These are phyloP conservation scores for Talaromyces sp. DNA, from an alignment of 2,329 filamentous ascomycete genomes.

Conservation along the genomic window DNA sequence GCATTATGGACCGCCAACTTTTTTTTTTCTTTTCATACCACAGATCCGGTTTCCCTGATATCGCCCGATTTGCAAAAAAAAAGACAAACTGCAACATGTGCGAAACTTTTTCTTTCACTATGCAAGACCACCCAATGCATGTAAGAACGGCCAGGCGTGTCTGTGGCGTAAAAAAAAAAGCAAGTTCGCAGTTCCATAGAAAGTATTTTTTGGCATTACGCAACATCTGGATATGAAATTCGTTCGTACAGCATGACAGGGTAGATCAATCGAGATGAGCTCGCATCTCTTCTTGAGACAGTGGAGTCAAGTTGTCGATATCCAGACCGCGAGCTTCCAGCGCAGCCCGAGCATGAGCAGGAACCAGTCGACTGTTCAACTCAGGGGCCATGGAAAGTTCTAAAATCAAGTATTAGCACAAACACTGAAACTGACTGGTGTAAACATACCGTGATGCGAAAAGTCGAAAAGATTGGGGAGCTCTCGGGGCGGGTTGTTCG, in stretches of 20 bases:
- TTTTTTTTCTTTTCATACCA: conserved; percentile 1
- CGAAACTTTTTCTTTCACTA: conserved; percentile 22
- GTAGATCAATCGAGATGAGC: conserved; percentile 80
- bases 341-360: conserved; percentile 69
- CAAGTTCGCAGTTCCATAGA: conserved; percentile 21
- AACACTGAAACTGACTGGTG: conserved; percentile 1
- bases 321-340: conserved; percentile 76
- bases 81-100: conserved; percentile 17
- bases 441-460: conserved; percentile 74
- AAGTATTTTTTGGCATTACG: conserved; percentile 18
- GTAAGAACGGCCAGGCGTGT: conserved; percentile 20
- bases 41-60: conserved; percentile 19
- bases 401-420: conserved; percentile 34
- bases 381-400: conserved; percentile 93
- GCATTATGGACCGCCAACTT: conserved; percentile 9
- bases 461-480: conserved; percentile 90
- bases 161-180: conserved; percentile 21
- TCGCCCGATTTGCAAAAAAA: conserved; percentile 18
- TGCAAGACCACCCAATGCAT: conserved; percentile 28
- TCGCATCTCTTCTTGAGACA: conserved; percentile 95
- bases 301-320: conserved; percentile 86
- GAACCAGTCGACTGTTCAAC: conserved; percentile 83
- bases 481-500: conserved; percentile 72
- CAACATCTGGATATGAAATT: conserved; percentile 27
- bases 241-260: conserved; percentile 10